A percentile compares a stretch with the other conserved stretches of the same genome.
These are phyloP conservation scores for Calonectria hongkongensis DNA, from an alignment of 2,329 filamentous ascomycete genomes.

Conservation along the genomic window DNA sequence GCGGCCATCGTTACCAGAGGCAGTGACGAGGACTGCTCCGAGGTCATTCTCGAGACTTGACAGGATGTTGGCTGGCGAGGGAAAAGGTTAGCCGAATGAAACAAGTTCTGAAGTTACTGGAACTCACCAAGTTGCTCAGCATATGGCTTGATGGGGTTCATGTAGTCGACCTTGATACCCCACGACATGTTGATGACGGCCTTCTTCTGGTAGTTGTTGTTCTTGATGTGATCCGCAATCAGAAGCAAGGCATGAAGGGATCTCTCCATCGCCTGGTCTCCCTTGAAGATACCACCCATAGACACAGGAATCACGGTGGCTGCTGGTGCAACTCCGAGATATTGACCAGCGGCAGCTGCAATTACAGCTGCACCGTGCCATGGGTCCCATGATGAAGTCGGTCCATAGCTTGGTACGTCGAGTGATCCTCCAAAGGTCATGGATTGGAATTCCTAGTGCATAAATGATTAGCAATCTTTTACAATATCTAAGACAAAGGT, in stretches of 20 bases:
- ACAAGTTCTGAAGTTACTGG: no score
- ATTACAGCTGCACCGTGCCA: slow-evolving; percentile 11
- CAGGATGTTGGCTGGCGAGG: neutral
- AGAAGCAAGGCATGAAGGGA: slow-evolving; percentile 6
- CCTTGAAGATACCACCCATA: slow-evolving; percentile 6
- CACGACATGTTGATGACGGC: slow-evolving; percentile 29
- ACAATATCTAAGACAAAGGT: no score
- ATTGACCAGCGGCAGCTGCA: neutral
- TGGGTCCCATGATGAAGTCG: neutral
- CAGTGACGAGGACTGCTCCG: neutral
- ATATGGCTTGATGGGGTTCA: slow-evolving; percentile 3
- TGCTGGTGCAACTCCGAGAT: slow-evolving; percentile 3
- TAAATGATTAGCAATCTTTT: no score
- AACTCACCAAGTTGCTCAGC: slow-evolving; percentile 5
- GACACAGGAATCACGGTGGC: neutral
- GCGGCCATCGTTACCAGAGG: neutral
- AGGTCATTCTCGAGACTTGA: slow-evolving; percentile 12
- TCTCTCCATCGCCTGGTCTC: neutral
- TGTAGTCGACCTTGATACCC: slow-evolving; percentile 11
- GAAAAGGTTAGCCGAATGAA: neutral
- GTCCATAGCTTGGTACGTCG: slow-evolving; percentile 1
- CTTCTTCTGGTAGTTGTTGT: slow-evolving; percentile 9
- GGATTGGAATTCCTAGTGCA: slow-evolving; percentile 14
- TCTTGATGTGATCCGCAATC: slow-evolving; percentile 23
- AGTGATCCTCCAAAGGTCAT: slow-evolving; percentile 8